Evolutionary conservation across 2,329 filamentous ascomycete species (phyloP).

Genomic region (Colletotrichum gigasporum): DNA sequence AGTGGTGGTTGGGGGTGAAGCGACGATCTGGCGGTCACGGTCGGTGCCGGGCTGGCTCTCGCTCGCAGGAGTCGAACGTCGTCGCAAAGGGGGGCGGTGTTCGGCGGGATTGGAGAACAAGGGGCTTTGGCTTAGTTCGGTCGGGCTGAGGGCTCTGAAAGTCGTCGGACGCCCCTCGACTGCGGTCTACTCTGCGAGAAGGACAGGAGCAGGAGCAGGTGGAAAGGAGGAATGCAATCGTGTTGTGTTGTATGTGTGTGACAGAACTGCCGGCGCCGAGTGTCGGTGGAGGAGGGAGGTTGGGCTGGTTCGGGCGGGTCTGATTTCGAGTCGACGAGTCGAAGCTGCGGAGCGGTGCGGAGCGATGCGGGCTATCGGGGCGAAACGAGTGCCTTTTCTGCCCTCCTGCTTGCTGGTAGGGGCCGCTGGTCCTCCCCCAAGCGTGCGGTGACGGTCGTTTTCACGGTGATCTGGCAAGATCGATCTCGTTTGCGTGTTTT

Average conservation of each 20-base stretch:
- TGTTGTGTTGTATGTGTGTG: conserved; percentile 13
- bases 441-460: background rate
- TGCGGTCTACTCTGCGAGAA: conserved; percentile 1
- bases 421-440: background rate
- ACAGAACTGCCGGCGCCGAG: conserved; percentile 30
- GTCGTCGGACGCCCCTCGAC: background rate
- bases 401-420: conserved; percentile 1
- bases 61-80: conserved; percentile 19
- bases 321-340: conserved; percentile 26
- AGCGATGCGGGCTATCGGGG: conserved; percentile 30
- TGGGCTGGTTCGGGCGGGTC: conserved; percentile 30
- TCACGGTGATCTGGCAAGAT: background rate
- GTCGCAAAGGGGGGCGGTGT: background rate
- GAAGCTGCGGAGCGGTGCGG: conserved; percentile 31
- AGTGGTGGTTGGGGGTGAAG: conserved; percentile 13
- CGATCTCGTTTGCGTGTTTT: background rate
- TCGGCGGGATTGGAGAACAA: background rate
- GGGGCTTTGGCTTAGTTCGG: background rate
- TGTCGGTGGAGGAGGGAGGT: conserved; percentile 31
- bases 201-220: background rate
- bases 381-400: conserved; percentile 23
- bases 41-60: conserved; percentile 9
- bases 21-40: conserved; percentile 25
- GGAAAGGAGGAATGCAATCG: background rate
- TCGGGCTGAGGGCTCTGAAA: background rate